Conservation (phyloP, 1,284 basidiomycete genomes). For the Malassezia slooffiae region DNA sequence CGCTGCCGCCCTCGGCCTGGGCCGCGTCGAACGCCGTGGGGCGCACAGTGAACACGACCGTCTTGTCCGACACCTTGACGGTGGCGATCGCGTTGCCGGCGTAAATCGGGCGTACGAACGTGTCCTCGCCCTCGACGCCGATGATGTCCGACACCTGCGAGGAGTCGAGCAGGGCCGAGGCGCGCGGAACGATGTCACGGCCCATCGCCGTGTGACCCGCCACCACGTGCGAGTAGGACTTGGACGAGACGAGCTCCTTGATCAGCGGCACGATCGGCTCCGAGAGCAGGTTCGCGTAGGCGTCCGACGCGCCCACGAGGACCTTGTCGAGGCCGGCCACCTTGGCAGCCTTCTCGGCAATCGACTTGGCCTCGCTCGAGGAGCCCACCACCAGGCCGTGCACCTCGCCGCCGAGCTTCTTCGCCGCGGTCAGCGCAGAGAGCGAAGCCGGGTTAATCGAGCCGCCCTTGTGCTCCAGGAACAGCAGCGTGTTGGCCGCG, state of each 20-base stretch:
- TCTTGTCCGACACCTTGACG: conserved; percentile 65
- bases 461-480: conserved; percentile 75
- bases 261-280: conserved; percentile 52
- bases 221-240: conserved; percentile 69
- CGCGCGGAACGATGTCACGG: conserved; percentile 67
- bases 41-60: conserved; percentile 93
- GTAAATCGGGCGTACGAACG: conserved; percentile 88
- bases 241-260: conserved; percentile 50
- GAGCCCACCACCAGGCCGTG: conserved; percentile 75
- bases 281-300: conserved; percentile 48
- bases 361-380: conserved; percentile 59
- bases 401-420: conserved; percentile 68
- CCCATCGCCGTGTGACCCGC: conserved; percentile 65
- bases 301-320: conserved; percentile 48
- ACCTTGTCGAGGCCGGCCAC: conserved; percentile 51
- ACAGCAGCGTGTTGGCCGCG: conserved; percentile 57
- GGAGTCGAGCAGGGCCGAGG: conserved; percentile 69
- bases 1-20: conserved; percentile 51
- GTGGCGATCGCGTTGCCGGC: conserved; percentile 96
- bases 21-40: conserved; percentile 79
- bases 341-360: conserved; percentile 71
- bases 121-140: conserved; percentile 64
- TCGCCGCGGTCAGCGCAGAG: conserved; percentile 78
- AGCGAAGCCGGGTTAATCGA: conserved; percentile 72
- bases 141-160: conserved; percentile 75